Evolutionary conservation across 208 protist genomes (phyloP), one percentile per base, ranked within the genome.

Genomic region (Crithidia thermophila): DNA sequence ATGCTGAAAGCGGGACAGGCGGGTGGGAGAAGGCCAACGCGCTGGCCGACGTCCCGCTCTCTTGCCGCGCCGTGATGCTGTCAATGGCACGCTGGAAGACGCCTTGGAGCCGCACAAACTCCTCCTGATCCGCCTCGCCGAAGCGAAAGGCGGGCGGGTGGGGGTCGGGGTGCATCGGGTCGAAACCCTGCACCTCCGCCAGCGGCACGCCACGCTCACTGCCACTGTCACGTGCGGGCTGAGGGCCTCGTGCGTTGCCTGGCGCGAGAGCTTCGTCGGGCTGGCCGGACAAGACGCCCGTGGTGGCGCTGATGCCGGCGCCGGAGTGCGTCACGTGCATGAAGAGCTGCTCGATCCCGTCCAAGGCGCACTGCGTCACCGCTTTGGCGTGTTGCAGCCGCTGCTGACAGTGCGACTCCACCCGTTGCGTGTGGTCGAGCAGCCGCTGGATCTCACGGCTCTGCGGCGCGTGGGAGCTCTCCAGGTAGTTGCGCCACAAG

Each of bases 391-490:
- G 67, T 14, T 59, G 46, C 13, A 81, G 72, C 42, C 68, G 78
- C 21, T 68, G 23, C 14, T 66, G 57, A 47, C 43, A 82, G 23
- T 77, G 71, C 40, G 21, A 16, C 31, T 55, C 51, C 11, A 80
- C 8, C 36, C 57, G 53, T 34, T 52, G 5, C 9, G 73, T 34
- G 36, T 70, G 39, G 10, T 65, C 20, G 40, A 81, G 33, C 21
- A 87, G 55, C 10, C 75, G 56, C 40, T 72, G 31, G 6, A 91
- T 70, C 31, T 81, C 58, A 4, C 64, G 67, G 62, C 70, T 50
- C 5, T 87, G 85, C 27, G 71, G 75, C 7, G 67, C 66, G 65
- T 80, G 79, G 18, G 74, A 77, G 8, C 49, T 27, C 50, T 77
- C 57, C 7, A 70, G 43, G 49, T 83, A 85, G 18, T 36, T n/a